Evolutionary conservation across 257 asterid species (phyloP).

Genomic region (Solanum piurae): DNA sequence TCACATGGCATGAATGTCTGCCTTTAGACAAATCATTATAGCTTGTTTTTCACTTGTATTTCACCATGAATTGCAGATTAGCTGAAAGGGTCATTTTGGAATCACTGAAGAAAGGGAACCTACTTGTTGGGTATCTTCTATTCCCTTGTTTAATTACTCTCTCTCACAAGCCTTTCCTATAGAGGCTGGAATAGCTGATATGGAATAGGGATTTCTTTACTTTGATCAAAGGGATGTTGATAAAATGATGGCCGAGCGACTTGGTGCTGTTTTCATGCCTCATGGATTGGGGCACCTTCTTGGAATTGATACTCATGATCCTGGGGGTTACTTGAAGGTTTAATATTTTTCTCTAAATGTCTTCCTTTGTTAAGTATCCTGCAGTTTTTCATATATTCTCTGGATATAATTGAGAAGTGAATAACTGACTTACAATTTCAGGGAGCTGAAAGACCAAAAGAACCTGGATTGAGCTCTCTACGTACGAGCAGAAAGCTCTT

Average conservation of each 20-base stretch:
- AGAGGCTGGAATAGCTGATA: not conserved
- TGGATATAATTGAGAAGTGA: not conserved
- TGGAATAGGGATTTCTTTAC: constrained; percentile 7
- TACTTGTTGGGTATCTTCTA: constrained; percentile 60
- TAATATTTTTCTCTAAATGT: not conserved
- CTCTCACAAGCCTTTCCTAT: not conserved
- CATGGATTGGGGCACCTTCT: constrained; percentile 97
- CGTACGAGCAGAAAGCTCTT: constrained; percentile 82
- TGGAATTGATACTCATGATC: constrained; percentile 96
- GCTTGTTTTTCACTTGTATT: not conserved
- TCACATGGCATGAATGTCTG: not conserved
- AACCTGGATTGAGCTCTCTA: constrained; percentile 72
- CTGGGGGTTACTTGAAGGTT: constrained; percentile 91
- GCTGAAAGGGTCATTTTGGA: constrained; percentile 66
- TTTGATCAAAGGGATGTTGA: constrained; percentile 50
- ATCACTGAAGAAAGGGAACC: constrained; percentile 58
- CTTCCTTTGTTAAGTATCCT: not conserved
- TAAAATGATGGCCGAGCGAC: constrained; percentile 58
- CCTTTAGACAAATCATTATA: not conserved
- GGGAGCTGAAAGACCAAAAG: constrained; percentile 82
- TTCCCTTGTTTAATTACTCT: not conserved
- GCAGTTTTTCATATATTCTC: not conserved
- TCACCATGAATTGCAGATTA: constrained; percentile 39
- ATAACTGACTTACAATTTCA: constrained; percentile 14
- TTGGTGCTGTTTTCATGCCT: constrained; percentile 91